These are phyloP conservation scores for Fusarium proliferatum DNA, from an alignment of 2,329 filamentous ascomycete species.

Conservation along the genomic window DNA sequence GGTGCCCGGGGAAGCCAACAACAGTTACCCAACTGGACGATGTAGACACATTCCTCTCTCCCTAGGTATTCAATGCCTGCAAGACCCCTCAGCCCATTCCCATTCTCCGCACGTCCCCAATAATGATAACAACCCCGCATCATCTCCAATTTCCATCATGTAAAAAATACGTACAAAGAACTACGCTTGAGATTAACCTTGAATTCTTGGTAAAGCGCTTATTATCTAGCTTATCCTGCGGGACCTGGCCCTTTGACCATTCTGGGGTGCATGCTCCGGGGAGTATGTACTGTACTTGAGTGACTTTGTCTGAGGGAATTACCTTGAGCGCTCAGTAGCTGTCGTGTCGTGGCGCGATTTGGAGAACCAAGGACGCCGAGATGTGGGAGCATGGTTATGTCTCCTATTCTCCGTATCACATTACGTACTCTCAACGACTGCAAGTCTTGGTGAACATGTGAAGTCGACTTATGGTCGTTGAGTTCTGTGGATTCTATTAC, in stretches of 20 bases:
- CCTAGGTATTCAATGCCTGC: not conserved
- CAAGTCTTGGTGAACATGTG: not conserved
- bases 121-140: conserved; percentile 27
- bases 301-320: conserved; percentile 17
- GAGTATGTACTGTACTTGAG: conserved; percentile 30
- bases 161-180: conserved; percentile 42
- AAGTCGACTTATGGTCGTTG: not conserved
- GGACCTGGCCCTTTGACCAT: not conserved
- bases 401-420: not conserved
- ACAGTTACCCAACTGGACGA: not conserved
- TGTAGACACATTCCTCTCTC: not conserved
- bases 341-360: conserved; percentile 2
- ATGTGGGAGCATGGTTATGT: not conserved
- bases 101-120: conserved; percentile 35
- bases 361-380: not conserved
- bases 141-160: conserved; percentile 42
- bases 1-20: not conserved
- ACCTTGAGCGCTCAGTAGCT: not conserved
- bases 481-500: not conserved
- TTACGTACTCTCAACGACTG: not conserved
- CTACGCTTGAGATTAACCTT: conserved; percentile 28
- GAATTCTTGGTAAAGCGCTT: conserved; percentile 1
- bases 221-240: conserved; percentile 21
- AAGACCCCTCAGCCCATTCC: not conserved
- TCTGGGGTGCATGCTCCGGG: conserved; percentile 33